phyloP scores from a whole-genome alignment of 1,284 basidiomycete genomes.

The Sanghuangporus sanghuang region DNA sequence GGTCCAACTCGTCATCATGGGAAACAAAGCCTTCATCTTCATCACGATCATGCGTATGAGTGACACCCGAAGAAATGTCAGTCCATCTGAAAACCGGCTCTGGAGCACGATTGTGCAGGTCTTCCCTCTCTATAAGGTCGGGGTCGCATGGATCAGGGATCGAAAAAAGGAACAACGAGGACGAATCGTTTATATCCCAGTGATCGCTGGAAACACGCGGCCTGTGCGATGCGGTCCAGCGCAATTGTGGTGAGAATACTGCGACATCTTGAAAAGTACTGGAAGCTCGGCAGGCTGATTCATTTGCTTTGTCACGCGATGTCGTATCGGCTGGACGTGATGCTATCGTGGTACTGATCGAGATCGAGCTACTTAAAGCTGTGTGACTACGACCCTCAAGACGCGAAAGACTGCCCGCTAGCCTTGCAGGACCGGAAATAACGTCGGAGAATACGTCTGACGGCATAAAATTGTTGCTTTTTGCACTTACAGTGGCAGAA shows the following conservation, averaged over 20 bases:
- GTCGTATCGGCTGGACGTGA: too few species aligned
- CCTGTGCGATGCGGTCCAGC: too few species aligned
- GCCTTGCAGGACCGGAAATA: not conserved
- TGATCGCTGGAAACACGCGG: not conserved
- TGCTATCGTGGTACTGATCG: too few species aligned
- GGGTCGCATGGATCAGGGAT: constrained; percentile 10
- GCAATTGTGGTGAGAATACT: too few species aligned
- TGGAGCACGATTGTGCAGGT: not conserved
- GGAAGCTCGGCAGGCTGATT: too few species aligned
- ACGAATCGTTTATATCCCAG: not conserved
- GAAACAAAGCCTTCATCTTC: not conserved
- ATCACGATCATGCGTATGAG: not conserved
- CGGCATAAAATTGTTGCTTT: not conserved
- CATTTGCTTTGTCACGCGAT: too few species aligned
- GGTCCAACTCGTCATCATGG: constrained; percentile 3
- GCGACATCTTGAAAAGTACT: too few species aligned
- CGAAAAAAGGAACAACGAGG: constrained; percentile 1
- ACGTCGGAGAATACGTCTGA: not conserved
- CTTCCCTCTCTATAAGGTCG: constrained; percentile 8
- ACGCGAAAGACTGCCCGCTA: too few species aligned
- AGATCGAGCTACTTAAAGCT: too few species aligned
- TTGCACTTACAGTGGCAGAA: not conserved
- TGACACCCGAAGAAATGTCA: constrained; percentile 1
- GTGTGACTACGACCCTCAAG: too few species aligned
- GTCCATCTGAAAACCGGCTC: constrained; percentile 2